Percentiles rank a stretch among this genome's conserved stretches.
phyloP scores from a whole-genome alignment of 768 basidiomycete genomes.

The Leccinum broughii region DNA sequence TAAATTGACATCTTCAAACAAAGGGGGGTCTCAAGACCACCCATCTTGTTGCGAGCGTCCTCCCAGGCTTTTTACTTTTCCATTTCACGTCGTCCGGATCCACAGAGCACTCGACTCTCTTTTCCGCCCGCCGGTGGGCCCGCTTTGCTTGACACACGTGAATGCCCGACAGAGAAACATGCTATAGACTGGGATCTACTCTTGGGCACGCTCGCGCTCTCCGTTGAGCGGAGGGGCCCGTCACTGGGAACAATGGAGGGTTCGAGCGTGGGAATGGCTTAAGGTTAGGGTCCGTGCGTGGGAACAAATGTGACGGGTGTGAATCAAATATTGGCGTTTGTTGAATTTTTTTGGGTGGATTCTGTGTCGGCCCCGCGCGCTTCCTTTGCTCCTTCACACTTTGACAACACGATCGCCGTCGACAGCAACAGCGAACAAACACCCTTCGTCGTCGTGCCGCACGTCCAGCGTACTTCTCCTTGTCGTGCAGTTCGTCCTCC shows the following conservation, averaged over 20 bases:
- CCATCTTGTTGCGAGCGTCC: slow-evolving; percentile 9
- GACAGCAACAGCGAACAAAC: slow-evolving; percentile 46
- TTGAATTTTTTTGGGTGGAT: slow-evolving; percentile 40
- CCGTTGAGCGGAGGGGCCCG: slow-evolving; percentile 5
- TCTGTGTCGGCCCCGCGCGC: slow-evolving; percentile 46
- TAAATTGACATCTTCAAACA: slow-evolving; percentile 5
- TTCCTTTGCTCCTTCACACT: slow-evolving; percentile 45
- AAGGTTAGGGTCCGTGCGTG: slow-evolving; percentile 51
- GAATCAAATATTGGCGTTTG: slow-evolving; percentile 43
- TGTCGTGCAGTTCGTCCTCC: slow-evolving; percentile 24
- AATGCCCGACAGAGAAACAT: background rate
- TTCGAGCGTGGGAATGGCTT: slow-evolving; percentile 34
- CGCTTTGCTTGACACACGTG: background rate
- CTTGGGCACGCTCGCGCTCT: slow-evolving; percentile 1
- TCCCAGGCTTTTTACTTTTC: slow-evolving; percentile 1
- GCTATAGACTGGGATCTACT: background rate
- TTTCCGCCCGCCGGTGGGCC: background rate
- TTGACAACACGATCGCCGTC: slow-evolving; percentile 49
- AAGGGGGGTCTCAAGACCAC: slow-evolving; percentile 32
- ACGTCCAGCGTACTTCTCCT: slow-evolving; percentile 27
- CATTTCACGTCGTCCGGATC: background rate
- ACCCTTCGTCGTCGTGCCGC: slow-evolving; percentile 40
- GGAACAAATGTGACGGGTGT: slow-evolving; percentile 34
- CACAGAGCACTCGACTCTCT: background rate
- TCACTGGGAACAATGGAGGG: slow-evolving; percentile 20